Evolutionary conservation across 352 stramenopile genomes (phyloP).

Genomic region (Phytophthora crassamura): DNA sequence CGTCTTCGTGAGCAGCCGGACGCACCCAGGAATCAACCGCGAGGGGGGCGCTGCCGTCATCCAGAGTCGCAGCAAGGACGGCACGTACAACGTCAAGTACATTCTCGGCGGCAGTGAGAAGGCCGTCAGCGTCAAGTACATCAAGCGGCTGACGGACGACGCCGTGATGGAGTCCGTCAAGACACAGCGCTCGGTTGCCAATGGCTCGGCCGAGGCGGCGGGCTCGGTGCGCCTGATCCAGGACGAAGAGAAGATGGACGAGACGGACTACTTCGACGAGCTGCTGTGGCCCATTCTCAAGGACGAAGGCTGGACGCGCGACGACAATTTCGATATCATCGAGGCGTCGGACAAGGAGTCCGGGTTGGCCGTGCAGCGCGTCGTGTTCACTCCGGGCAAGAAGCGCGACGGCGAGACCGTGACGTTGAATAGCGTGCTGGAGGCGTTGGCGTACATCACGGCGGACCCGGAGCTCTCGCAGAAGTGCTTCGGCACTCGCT

Average conservation of each 20-base stretch:
- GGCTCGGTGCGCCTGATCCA: slow-evolving; percentile 34
- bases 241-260: slow-evolving; percentile 51
- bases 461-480: slow-evolving; percentile 46
- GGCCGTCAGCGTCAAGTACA: slow-evolving; percentile 59
- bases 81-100: slow-evolving; percentile 87
- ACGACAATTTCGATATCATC: slow-evolving; percentile 58
- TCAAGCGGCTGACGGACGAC: slow-evolving; percentile 72
- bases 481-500: slow-evolving; percentile 82
- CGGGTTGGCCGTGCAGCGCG: slow-evolving; percentile 45
- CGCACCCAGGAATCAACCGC: slow-evolving; percentile 83
- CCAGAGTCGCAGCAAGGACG: slow-evolving; percentile 59
- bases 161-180: slow-evolving; percentile 81
- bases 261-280: slow-evolving; percentile 81
- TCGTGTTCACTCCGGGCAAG: slow-evolving; percentile 45
- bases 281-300: slow-evolving; percentile 81
- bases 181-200: slow-evolving; percentile 39
- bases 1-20: slow-evolving; percentile 80
- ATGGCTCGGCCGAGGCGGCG: slow-evolving; percentile 29
- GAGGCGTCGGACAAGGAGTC: slow-evolving; percentile 50
- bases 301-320: slow-evolving; percentile 74
- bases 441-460: slow-evolving; percentile 69
- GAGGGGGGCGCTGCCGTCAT: slow-evolving; percentile 69
- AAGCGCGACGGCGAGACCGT: slow-evolving; percentile 26
- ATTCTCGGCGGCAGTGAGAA: slow-evolving; percentile 83
- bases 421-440: slow-evolving; percentile 55